Evolutionary conservation across 345 rosid genomes (phyloP), one percentile per base, ranked within the genome.

Genomic region (Citrus trifoliata): DNA sequence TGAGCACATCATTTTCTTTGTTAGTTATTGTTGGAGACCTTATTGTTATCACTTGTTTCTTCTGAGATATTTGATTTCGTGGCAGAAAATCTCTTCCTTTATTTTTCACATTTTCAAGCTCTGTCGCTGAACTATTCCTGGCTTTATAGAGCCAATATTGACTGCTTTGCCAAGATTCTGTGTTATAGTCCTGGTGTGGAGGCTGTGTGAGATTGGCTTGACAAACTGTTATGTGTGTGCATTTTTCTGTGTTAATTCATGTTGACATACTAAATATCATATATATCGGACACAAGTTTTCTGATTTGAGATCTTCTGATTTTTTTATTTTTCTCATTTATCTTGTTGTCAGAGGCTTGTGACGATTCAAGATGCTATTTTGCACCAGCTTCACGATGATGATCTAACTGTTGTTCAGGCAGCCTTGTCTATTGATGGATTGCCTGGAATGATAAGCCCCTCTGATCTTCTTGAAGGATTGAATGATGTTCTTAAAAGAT

Each of bases 381-480:
- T 91, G 77, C 84, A 86, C 85, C 97, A 91, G 80, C 92, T 96
- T 78, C 83, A 78, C 66, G 98, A 96, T 86, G 89, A 88, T 82
- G 99, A 96, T 83, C 83, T 96, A 70, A 84, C 90, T 72, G 91
- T 96, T 68, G 93, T 96, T 81, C 84, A 79, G 81, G 91, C 91
- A 76, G 93, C 93, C 79, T 79, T 94, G 71, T 87, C 92, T 71
- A 59, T 96, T 56, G 88, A 90, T 73, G 91, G 89, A 58, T 82
- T 93, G 79, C 81, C 94, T 28, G 89, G 84, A 76, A 75, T 88
- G 46, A 68, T 91, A 60, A 88, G 77, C 73, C 80, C 88, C 78
- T 77, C 84, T 48, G 88, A 87, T 86, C 86, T 94, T 79, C 87
- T 91, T 60, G 82, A 87, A 83, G 92, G 89, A 35, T 80, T 94